Base-by-base conservation (phyloP, 2,329 filamentous ascomycete genomes). In the Mollisiaceae sp. region DNA sequence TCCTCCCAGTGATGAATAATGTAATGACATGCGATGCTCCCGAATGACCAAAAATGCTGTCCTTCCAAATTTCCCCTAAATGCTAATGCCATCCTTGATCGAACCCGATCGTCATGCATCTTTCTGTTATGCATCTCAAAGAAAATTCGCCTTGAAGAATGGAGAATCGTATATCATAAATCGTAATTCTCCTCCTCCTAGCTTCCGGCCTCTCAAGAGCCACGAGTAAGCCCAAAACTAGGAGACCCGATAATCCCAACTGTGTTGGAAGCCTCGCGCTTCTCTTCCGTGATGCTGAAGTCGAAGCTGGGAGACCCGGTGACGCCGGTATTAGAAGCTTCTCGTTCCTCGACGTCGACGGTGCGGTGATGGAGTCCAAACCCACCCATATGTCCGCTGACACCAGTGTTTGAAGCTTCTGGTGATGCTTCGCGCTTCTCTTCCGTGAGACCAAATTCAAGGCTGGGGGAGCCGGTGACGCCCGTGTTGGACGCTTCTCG, bases 261-360 rank as follows among this genome's bases (percentile, higher is more conserved):
- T 32, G 27, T 6, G n/a, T 43, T 54, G 15, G 55, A 55, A 54
- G 58, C 47, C 41, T 43, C 43, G 43, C 43, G 43, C 15, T 47
- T 47, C 20, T 47, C 43, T 22, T 47, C 43, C 20, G 43, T 22
- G 20, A 47, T n/a, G 11, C 5, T 32, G 47, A 52, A 27, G 14
- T 20, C 43, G 4, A 9, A 20, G 22, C 5, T 18, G 47, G 47
- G 22, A 15, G 20, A 15, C 27, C 24, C 47, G 8, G 6, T 18
- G 20, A 32, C 20, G 24, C 24, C 47, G 15, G 24, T 20, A 8
- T 27, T 45, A 9, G 38, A 41, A 41, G 38, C 38, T 18, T 24
- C 50, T 35, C 50, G 11, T 18, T 18, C 38, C 38, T 41, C 38
- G 38, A 41, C 38, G 8, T 18, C 38, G 15, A 41, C 38, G 12